A percentile compares a stretch with the other conserved stretches of the same genome.
Conservation (phyloP, 2,329 filamentous ascomycete genomes). For the Phialocephala sp. region DNA sequence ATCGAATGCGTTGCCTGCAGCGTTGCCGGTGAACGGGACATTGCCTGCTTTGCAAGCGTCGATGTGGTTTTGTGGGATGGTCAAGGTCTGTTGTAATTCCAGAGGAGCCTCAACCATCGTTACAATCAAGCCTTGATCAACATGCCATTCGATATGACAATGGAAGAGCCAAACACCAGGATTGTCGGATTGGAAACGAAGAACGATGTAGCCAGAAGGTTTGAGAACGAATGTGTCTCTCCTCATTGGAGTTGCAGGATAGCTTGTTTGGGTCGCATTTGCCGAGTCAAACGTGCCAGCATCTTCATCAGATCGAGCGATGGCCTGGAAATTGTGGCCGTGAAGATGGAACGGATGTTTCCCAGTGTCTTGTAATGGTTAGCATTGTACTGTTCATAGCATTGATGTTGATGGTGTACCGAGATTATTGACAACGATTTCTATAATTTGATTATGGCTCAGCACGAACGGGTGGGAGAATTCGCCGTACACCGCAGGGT, state of each 20-base stretch:
- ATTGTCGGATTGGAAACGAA: constrained; percentile 72
- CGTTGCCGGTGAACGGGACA: constrained; percentile 68
- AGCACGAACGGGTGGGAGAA: constrained; percentile 73
- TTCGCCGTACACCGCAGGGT: constrained; percentile 68
- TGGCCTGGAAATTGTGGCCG: constrained; percentile 74
- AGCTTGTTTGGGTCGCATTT: constrained; percentile 51
- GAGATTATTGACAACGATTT: constrained; percentile 79
- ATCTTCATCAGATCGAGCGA: constrained; percentile 64
- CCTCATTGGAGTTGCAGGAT: constrained; percentile 63
- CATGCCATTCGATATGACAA: constrained; percentile 83
- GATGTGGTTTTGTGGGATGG: constrained; percentile 64
- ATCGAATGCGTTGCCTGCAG: constrained; percentile 72
- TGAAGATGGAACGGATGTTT: constrained; percentile 80
- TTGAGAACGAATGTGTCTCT: constrained; percentile 70
- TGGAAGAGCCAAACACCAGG: constrained; percentile 77
- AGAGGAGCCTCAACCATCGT: constrained; percentile 54
- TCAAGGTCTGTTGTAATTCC: constrained; percentile 46
- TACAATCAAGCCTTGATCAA: constrained; percentile 68
- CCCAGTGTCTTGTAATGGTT: constrained; percentile 56
- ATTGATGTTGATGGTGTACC: constrained; percentile 26
- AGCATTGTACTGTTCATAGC: not conserved
- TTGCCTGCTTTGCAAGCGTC: constrained; percentile 61
- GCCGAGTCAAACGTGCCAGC: constrained; percentile 59
- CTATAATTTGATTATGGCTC: constrained; percentile 68
- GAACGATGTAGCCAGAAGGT: constrained; percentile 69